Evolutionary conservation across 2,329 filamentous ascomycete genomes (phyloP), one percentile per base, ranked within the genome.

Genomic region (Fusarium sp.): DNA sequence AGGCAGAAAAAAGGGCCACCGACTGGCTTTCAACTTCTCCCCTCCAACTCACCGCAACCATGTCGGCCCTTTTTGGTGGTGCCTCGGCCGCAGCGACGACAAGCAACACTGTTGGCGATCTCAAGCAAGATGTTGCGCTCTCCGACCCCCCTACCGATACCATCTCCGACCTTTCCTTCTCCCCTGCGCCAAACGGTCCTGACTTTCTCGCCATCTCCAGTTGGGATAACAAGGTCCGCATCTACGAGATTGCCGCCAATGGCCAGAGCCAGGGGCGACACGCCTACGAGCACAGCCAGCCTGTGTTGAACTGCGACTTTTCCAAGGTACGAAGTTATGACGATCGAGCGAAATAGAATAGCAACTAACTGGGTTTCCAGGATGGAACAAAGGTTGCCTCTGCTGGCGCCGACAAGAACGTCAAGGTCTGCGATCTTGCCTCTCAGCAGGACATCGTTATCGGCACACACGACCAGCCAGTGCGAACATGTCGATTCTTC

Each of bases 151-250:
- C 96, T 27, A 91, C 94, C 75, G 96, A 99, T 83, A 93, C 93
- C 82, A 92, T 98, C 78, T 95, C 95, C 39, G 94, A 94, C 79
- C 87, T 99, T 67, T 86, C 90, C 53, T 99, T 98, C 84, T 95
- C 92, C 18, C 90, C 92, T 78, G 86, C 78, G 78, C 84, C 69
- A 78, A 86, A 80, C 78, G 81, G 77, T 49, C 80, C 81, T 78
- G 94, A 98, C 77, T 93, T 97, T 80, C 87, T 99, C 22, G 94
- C 95, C 29, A 93, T 98, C 39, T 86, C 94, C 52, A 97, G 94
- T 77, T 99, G 96, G 96, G 96, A 99, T 84, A 97, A 97, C 86
- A 97, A 97, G 82, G 94, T 98, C 71, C 92, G 95, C 79, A 95
- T 99, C 80, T 99, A 98, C 84, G 94, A 98, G 82, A 94, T 98